Evolutionary conservation across 495 filamentous ascomycete genomes (phyloP), one percentile per base, ranked within the genome.

Genomic region (Podospora comata): DNA sequence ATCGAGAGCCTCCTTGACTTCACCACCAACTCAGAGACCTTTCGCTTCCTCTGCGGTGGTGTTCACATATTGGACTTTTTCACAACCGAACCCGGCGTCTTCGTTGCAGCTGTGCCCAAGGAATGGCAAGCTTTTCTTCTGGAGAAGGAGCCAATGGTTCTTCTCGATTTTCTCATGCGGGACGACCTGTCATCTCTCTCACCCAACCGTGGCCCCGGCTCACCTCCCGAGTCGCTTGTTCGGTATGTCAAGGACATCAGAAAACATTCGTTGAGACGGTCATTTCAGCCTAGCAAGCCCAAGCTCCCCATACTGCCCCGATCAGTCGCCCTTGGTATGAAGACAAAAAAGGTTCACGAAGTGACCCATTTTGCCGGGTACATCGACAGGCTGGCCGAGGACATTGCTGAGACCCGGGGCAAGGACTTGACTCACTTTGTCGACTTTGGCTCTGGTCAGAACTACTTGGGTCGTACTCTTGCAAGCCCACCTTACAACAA

Each of bases 41-140:
- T 97, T 73, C 91, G 91, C 71, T 90, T 89, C 57, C 83, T 98
- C 62, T 96, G 93, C 75, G 96, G 95, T 64, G 93, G 94, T 44
- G 90, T 98, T 3, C 95, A 99, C 76, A 92, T 99, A 65, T 84
- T 97, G 61, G 95, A 98, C 73, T 98, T 99, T 79, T 90, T 97
- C 79, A 97, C 93, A n/a, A 85, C 86, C 61, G 87, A 92, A 20
- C 91, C 91, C 19, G 81, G 81, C 75, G 81, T 97, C 0, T 97
- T 97, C 75, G 84, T 87, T 55, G 79, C 82, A 3, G 82, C 92
- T 2, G 79, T 99, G 15, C 92, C 93, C 1, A 73, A 86, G 73
- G 86, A 91, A 72, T 99, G 95, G 95, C 85, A 89, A 65, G 67
- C 81, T 2, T 98, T 91, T 81, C 90, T 98, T 66, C 76, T 90